A percentile compares a stretch with the other conserved stretches of the same genome.
Conservation (phyloP, 306 rosid genomes). For the Quercus ilex region DNA sequence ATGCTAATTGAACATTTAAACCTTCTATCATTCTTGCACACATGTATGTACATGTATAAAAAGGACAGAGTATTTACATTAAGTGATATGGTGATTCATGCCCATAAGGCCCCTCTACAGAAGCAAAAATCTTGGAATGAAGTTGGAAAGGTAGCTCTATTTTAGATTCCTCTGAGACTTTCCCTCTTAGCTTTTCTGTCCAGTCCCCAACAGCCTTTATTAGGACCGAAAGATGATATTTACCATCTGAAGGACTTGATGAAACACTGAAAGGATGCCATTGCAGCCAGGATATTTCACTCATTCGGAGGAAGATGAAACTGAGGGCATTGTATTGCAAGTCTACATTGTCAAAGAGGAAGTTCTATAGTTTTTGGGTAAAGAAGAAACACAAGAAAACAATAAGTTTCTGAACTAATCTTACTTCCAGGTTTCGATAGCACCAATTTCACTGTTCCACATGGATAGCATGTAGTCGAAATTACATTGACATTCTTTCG, state of each 20-base stretch:
- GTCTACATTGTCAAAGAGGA: slow-evolving; percentile 38
- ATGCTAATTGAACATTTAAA: too few relatives aligned
- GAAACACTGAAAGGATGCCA: slow-evolving; percentile 99
- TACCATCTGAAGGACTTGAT: slow-evolving; percentile 90
- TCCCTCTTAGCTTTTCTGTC: slow-evolving; percentile 57
- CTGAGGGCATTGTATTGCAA: slow-evolving; percentile 86
- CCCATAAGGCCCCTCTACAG: slow-evolving; percentile 96
- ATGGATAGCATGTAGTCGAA: slow-evolving; percentile 76
- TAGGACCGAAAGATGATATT: slow-evolving; percentile 69
- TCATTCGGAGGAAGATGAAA: slow-evolving; percentile 83
- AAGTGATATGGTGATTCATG: slow-evolving; percentile 88
- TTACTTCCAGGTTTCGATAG: slow-evolving; percentile 85
- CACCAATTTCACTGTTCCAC: slow-evolving; percentile 81
- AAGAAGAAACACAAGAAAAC: not conserved
- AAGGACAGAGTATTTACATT: slow-evolving; percentile 39
- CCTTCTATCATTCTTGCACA: not conserved
- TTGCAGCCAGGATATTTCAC: slow-evolving; percentile 85
- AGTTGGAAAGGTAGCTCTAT: slow-evolving; percentile 26
- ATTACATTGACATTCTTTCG: slow-evolving; percentile 59
- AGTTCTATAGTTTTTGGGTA: slow-evolving; percentile 17
- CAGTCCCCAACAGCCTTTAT: slow-evolving; percentile 91
- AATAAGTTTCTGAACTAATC: slow-evolving; percentile 3
- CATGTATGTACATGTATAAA: not conserved
- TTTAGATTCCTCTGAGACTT: slow-evolving; percentile 33
- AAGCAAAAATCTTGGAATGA: slow-evolving; percentile 46